These are phyloP conservation scores for Maudiozyma bulderi DNA, from an alignment of 805 yeast genomes.

Conservation along the genomic window DNA sequence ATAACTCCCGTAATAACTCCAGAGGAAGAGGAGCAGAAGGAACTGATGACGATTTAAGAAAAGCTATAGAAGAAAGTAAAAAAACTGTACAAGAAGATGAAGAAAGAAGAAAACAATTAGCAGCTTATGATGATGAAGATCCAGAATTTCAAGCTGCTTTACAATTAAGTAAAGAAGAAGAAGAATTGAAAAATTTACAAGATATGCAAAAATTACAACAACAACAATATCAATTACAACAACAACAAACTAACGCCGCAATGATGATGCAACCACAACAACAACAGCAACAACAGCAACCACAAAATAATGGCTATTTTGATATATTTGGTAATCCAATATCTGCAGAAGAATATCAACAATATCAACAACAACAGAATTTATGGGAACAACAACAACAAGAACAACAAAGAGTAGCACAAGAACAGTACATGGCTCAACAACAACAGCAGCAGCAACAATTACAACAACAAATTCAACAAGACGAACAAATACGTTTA, in stretches of 20 bases:
- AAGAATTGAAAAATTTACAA: slow-evolving; percentile 24
- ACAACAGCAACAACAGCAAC: slow-evolving; percentile 1
- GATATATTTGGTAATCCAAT: slow-evolving; percentile 24
- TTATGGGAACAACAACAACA: slow-evolving; percentile 19
- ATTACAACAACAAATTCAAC: slow-evolving; percentile 2
- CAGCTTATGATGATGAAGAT: slow-evolving; percentile 15
- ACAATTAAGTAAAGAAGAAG: slow-evolving; percentile 26
- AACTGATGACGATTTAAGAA: slow-evolving; percentile 66
- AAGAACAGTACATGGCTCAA: slow-evolving; percentile 14
- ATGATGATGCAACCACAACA: slow-evolving; percentile 5
- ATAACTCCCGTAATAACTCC: not conserved
- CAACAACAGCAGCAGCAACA: slow-evolving; percentile 3
- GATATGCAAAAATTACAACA: slow-evolving; percentile 21
- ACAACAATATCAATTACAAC: slow-evolving; percentile 11
- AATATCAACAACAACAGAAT: slow-evolving; percentile 25
- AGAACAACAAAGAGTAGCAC: slow-evolving; percentile 21
- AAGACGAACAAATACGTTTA: slow-evolving; percentile 1
- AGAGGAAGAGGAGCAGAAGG: not conserved
- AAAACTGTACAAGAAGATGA: slow-evolving; percentile 80
- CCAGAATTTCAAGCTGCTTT: slow-evolving; percentile 25
- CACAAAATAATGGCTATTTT: slow-evolving; percentile 10
- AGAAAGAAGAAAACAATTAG: slow-evolving; percentile 35
- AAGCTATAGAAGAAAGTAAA: slow-evolving; percentile 72
- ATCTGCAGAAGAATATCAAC: slow-evolving; percentile 21
- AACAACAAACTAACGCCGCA: slow-evolving; percentile 6